These are phyloP conservation scores for Mycena vulgaris DNA, from an alignment of 768 basidiomycete species.

Conservation along the genomic window DNA sequence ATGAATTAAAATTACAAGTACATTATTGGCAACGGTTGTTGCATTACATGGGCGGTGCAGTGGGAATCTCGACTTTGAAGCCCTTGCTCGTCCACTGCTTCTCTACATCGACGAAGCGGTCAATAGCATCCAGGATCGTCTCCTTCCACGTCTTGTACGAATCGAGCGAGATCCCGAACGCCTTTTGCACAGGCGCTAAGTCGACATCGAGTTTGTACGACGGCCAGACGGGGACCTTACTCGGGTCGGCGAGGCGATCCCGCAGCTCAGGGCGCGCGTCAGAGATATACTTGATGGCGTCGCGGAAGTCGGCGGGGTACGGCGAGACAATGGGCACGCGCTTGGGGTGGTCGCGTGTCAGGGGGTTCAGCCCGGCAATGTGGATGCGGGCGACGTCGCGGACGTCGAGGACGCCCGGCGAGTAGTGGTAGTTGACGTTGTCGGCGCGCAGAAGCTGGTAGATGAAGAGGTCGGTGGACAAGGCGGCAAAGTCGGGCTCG, in stretches of 20 bases:
- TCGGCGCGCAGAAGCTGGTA: conserved; percentile 34
- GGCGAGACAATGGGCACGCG: conserved; percentile 32
- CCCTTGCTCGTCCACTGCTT: conserved; percentile 37
- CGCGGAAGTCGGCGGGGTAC: conserved; percentile 20
- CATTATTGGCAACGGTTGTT: neutral
- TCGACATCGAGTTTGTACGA: conserved; percentile 38
- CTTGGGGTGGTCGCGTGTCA: conserved; percentile 25
- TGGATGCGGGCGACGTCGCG: conserved; percentile 35
- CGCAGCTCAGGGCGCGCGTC: conserved; percentile 36
- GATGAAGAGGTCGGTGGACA: conserved; percentile 35
- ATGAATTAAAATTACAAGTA: neutral
- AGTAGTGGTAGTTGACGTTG: conserved; percentile 27
- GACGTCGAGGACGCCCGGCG: conserved; percentile 14
- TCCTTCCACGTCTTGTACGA: conserved; percentile 33
- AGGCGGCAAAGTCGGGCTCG: conserved; percentile 31
- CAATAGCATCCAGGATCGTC: conserved; percentile 36
- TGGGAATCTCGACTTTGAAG: conserved; percentile 28
- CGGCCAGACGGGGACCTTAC: too few species aligned
- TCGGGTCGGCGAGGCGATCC: conserved; percentile 26
- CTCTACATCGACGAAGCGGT: conserved; percentile 35
- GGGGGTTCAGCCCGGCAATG: conserved; percentile 31
- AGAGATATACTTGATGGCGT: conserved; percentile 27
- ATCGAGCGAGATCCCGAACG: conserved; percentile 35
- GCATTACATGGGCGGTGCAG: conserved; percentile 24
- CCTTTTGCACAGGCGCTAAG: conserved; percentile 37